Evolutionary conservation across 164 flowering plant species (phyloP).

Genomic region (Chloranthus sessilifolius): DNA sequence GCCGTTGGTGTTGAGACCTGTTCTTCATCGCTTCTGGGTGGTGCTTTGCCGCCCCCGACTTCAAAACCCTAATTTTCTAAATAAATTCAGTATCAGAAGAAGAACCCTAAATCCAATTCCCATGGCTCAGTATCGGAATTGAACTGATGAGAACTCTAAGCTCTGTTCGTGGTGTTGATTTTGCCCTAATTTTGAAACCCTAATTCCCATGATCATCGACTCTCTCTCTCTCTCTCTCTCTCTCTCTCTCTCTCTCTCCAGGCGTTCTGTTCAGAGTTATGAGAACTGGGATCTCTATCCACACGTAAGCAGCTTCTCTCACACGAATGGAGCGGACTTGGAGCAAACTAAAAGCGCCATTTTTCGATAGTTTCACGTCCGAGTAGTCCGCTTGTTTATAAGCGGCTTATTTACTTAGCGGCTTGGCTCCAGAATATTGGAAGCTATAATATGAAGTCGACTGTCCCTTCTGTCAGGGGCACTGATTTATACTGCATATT

Average conservation of each 20-base stretch:
- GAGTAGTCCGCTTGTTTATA: not conserved
- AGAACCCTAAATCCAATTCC: constrained; percentile 6
- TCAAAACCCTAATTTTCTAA: constrained; percentile 11
- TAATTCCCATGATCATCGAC: too few relatives aligned
- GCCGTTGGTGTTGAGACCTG: constrained; percentile 53
- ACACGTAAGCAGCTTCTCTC: constrained; percentile 7
- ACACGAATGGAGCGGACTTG: constrained; percentile 16
- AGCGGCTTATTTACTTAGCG: constrained; percentile 6
- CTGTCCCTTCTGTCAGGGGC: too few relatives aligned
- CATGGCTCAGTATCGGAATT: not conserved
- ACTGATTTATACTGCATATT: too few relatives aligned
- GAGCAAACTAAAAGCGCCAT: not conserved
- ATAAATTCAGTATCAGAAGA: constrained; percentile 1
- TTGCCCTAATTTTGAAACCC: too few relatives aligned
- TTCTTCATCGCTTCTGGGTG: constrained; percentile 54
- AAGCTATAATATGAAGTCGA: too few relatives aligned
- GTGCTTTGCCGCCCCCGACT: constrained; percentile 11
- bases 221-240: not conserved
- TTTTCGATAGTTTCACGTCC: constrained; percentile 15
- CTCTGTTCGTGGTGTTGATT: too few relatives aligned
- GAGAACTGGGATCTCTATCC: not conserved
- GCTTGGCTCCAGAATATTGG: constrained; percentile 12
- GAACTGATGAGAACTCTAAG: not conserved
- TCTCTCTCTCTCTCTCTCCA: not conserved
- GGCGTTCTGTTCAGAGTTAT: not conserved